Percentiles rank a stretch among this genome's conserved stretches.
These are phyloP conservation scores for Neoboletus subvelutipes DNA, from an alignment of 768 basidiomycete species.

Conservation along the genomic window DNA sequence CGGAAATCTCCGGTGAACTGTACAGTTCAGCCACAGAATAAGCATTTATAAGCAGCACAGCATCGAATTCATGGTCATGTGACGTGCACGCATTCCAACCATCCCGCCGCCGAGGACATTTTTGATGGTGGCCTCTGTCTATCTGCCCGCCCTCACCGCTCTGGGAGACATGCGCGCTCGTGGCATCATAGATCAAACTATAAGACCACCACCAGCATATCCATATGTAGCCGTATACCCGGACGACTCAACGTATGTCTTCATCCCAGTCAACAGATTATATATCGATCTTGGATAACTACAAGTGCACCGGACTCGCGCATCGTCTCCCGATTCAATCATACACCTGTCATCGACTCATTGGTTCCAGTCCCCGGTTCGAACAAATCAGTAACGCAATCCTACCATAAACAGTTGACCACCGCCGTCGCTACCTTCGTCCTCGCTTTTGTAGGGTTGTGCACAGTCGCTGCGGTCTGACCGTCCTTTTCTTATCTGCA, in stretches of 20 bases:
- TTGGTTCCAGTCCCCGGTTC: slow-evolving; percentile 2
- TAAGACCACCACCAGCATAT: background rate
- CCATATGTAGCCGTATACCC: background rate
- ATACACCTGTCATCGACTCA: slow-evolving; percentile 16
- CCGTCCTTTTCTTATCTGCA: background rate
- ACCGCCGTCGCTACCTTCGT: background rate
- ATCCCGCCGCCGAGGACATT: too few species aligned
- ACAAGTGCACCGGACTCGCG: background rate
- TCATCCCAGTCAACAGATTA: background rate
- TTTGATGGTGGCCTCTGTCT: too few species aligned
- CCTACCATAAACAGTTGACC: background rate
- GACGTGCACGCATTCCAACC: background rate
- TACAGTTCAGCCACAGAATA: slow-evolving; percentile 27
- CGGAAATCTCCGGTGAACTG: slow-evolving; percentile 30
- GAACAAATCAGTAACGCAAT: background rate
- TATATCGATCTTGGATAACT: background rate
- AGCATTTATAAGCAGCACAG: slow-evolving; percentile 11
- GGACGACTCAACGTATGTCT: slow-evolving; percentile 8
- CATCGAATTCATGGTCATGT: background rate
- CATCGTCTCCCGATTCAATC: background rate
- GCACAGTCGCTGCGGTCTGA: slow-evolving; percentile 13
- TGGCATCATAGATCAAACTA: background rate
- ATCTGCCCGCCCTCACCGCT: background rate
- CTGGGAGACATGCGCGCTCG: background rate
- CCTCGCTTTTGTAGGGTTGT: slow-evolving; percentile 1